Percentiles rank a stretch among this genome's conserved stretches.
Conservation (phyloP, 495 filamentous ascomycete genomes). For the Parathielavia appendiculata region DNA sequence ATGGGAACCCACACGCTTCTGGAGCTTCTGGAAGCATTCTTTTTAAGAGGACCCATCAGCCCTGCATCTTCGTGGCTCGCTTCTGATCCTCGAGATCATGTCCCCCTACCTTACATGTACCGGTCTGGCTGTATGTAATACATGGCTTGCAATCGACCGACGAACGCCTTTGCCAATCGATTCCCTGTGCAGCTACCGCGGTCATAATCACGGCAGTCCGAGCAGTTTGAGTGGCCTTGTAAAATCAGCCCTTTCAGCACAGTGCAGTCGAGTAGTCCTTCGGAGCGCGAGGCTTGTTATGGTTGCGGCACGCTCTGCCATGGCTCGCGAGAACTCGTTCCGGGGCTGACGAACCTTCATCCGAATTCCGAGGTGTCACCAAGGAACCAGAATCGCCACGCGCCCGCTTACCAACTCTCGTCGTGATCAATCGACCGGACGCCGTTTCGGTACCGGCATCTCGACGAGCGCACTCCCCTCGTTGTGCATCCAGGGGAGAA, state of each 20-base stretch:
- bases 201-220: background rate
- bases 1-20: conserved; percentile 6
- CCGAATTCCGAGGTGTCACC: conserved; percentile 9
- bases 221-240: background rate
- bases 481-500: background rate
- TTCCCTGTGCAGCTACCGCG: background rate
- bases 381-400: background rate
- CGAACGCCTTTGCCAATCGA: background rate
- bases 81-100: background rate
- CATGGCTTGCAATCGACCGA: background rate
- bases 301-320: conserved; percentile 4
- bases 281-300: background rate
- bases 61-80: conserved; percentile 2
- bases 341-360: conserved; percentile 16
- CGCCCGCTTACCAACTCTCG: background rate
- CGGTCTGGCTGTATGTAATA: background rate
- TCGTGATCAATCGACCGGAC: no score
- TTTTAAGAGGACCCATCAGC: conserved; percentile 9
- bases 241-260: background rate
- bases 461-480: background rate
- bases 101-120: background rate
- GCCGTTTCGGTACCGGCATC: no score
- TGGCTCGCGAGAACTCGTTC: conserved; percentile 22
- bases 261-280: background rate
- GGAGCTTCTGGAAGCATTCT: conserved; percentile 14